phyloP scores from a whole-genome alignment of 2,329 filamentous ascomycete genomes.

The Aspergillus calidoustus region DNA sequence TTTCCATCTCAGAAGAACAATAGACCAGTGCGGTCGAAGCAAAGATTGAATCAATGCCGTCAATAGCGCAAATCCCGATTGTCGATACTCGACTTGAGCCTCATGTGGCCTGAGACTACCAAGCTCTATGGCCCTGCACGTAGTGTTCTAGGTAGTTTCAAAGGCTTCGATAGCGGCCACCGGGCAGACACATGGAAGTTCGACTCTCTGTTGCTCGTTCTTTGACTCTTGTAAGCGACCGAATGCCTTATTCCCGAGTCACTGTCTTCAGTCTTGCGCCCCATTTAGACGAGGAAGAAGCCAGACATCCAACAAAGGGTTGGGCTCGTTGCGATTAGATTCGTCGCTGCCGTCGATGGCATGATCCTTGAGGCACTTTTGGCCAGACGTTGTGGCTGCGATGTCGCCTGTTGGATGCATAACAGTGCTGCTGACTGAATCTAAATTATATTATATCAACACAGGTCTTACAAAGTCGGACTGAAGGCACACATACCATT shows the following conservation, averaged over 20 bases:
- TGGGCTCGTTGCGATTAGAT: constrained; percentile 16
- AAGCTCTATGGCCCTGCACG: background rate
- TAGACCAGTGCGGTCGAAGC: background rate
- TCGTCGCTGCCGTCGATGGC: constrained; percentile 19
- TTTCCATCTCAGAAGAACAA: background rate
- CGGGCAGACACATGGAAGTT: background rate
- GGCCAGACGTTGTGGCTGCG: constrained; percentile 56
- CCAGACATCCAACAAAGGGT: constrained; percentile 50
- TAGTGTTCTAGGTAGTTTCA: background rate
- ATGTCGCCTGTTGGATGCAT: constrained; percentile 54
- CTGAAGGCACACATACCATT: constrained; percentile 40
- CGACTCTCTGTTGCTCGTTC: background rate
- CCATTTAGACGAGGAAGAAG: constrained; percentile 33
- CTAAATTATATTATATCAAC: constrained; percentile 30
- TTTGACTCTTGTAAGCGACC: background rate
- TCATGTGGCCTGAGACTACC: background rate
- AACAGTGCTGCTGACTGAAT: constrained; percentile 50
- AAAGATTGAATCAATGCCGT: background rate
- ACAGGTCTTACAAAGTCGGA: constrained; percentile 3
- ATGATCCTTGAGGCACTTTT: constrained; percentile 35
- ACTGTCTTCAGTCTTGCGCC: background rate
- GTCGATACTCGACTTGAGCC: background rate
- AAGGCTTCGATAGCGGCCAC: background rate
- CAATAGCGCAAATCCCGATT: background rate
- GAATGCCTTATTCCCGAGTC: background rate